Conservation (phyloP, 2,329 filamentous ascomycete genomes). For the Cryphonectria naterciae region DNA sequence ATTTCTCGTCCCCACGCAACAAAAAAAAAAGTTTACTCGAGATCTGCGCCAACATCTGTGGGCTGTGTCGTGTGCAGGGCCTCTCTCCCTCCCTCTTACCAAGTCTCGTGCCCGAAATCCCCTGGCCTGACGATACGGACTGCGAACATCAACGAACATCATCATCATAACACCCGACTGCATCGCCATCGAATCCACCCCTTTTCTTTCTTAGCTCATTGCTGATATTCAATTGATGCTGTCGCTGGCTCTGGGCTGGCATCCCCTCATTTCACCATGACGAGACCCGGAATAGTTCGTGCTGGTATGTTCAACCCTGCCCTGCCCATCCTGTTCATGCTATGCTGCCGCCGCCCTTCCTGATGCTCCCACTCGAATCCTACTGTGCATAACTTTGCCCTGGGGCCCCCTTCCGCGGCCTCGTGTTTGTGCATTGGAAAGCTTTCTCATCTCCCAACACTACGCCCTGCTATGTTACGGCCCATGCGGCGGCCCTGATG, state of each 20-base stretch:
- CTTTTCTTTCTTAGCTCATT: neutral
- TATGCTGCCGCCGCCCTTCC: conserved; percentile 3
- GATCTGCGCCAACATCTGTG: neutral
- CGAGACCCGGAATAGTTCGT: conserved; percentile 62
- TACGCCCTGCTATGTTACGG: conserved; percentile 14
- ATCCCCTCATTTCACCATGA: conserved; percentile 50
- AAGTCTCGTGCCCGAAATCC: neutral
- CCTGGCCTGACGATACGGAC: conserved; percentile 17
- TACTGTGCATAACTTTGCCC: conserved; percentile 20
- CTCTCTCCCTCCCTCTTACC: neutral
- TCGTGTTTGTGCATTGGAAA: conserved; percentile 16
- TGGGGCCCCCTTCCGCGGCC: conserved; percentile 8
- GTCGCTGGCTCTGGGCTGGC: conserved; percentile 24
- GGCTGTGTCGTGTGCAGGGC: neutral
- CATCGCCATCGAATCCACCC: conserved; percentile 5
- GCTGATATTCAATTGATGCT: conserved; percentile 18
- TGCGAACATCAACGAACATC: neutral
- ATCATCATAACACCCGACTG: conserved; percentile 14
- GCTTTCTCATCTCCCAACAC: conserved; percentile 11
- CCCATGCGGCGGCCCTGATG: conserved; percentile 24
- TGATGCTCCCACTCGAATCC: conserved; percentile 5
- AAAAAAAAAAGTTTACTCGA: neutral
- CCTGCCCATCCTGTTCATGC: conserved; percentile 7
- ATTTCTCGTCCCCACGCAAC: neutral
- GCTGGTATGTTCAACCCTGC: conserved; percentile 53